Conservation (phyloP, 202 grass and related monocot genomes). For the Sporobolus alterniflorus region DNA sequence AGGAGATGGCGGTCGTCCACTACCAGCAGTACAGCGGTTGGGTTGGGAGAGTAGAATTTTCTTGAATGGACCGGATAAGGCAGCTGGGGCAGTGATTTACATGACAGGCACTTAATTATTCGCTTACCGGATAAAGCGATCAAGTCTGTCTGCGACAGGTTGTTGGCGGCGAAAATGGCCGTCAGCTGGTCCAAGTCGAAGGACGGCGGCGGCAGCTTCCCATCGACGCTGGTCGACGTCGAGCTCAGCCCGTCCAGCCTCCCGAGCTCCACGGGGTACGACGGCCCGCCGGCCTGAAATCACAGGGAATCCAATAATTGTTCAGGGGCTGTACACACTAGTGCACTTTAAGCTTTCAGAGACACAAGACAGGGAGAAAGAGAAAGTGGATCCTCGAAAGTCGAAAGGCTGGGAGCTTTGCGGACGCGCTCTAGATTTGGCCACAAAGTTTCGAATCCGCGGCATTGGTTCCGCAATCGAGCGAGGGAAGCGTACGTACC, state of each 20-base stretch:
- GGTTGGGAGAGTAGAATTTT: background rate
- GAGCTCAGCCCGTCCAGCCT: conserved; percentile 89
- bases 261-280: conserved; percentile 82
- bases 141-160: conserved; percentile 86
- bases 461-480: background rate
- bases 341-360: background rate
- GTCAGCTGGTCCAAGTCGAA: conserved; percentile 75
- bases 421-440: background rate
- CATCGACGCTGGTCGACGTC: conserved; percentile 55
- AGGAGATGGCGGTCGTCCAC: background rate
- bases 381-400: background rate
- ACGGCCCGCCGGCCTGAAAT: conserved; percentile 69
- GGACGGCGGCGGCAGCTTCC: conserved; percentile 76
- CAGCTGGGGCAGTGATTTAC: background rate
- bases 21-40: background rate
- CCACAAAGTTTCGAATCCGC: background rate
- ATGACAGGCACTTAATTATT: background rate
- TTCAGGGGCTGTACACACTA: background rate
- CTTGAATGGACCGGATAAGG: background rate
- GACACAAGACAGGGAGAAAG: background rate
- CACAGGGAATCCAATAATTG: background rate
- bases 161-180: conserved; percentile 70
- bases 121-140: conserved; percentile 79
- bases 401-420: conserved; percentile 25
- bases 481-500: conserved; percentile 40